Conservation (phyloP, 345 rosid genomes). For the Corchorus capsularis region DNA sequence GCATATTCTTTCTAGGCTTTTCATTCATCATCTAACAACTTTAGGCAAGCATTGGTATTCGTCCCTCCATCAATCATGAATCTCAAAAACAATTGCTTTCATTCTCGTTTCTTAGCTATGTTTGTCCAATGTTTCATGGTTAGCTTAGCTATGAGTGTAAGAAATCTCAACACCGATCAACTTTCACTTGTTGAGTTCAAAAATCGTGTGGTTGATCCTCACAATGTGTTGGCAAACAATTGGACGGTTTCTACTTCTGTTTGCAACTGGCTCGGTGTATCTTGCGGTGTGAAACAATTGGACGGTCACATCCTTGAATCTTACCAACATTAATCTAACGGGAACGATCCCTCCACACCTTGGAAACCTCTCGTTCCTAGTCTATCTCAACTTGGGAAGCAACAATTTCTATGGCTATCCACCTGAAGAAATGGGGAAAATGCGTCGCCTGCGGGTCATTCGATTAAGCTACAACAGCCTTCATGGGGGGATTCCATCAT, state of each 20-base stretch:
- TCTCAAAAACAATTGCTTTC: neutral
- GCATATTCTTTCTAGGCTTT: too few species aligned
- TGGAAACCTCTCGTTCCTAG: conserved; percentile 28
- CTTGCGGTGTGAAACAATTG: conserved; percentile 14
- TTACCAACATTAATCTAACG: conserved; percentile 15
- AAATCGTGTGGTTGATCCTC: conserved; percentile 18
- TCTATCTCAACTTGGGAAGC: neutral
- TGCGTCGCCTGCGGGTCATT: conserved; percentile 8
- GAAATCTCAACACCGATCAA: conserved; percentile 20
- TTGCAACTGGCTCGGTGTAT: conserved; percentile 28
- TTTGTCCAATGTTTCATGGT: neutral
- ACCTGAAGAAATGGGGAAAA: conserved; percentile 10
- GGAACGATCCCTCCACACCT: conserved; percentile 27
- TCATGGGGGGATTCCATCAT: conserved; percentile 3
- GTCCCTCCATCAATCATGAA: too few species aligned
- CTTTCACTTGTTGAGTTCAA: conserved; percentile 22
- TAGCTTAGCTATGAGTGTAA: neutral
- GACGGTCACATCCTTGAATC: conserved; percentile 23
- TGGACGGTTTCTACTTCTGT: conserved; percentile 21
- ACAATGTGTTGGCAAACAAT: neutral
- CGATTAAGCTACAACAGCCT: conserved; percentile 7
- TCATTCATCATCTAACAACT: too few species aligned
- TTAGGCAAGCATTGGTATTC: too few species aligned
- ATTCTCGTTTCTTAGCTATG: neutral
- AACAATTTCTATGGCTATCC: conserved; percentile 23